Evolutionary conservation across 805 yeast genomes (phyloP), one percentile per base, ranked within the genome.

Genomic region (Candida caryicola): DNA sequence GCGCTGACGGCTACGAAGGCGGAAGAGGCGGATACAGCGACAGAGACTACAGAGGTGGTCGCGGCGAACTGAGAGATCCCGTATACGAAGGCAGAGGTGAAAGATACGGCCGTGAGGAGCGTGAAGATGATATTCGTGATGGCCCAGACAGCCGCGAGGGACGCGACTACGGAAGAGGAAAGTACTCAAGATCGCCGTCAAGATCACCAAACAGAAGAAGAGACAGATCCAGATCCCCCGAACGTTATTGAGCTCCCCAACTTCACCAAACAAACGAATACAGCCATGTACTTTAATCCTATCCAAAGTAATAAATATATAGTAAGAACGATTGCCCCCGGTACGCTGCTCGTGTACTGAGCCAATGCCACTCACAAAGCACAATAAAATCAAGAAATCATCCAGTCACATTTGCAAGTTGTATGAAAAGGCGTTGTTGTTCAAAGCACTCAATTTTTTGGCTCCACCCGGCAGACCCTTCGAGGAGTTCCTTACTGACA

Each of bases 131-230:
- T 16, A 43, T 6, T 14, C 17, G 45, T 36, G 37, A 40, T 12
- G 27, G 21, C 19, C 39, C 32, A n/a, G 34, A 33, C 13, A 17
- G 40, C 19, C 47, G 47, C 23, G 46, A 40, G 23, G 33, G 46
- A 15, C 37, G 41, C 23, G 45, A 40, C 14, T 47, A 46, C 34
- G 54, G 46, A 5, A 54, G 58, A 47, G 57, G 69, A 37, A 63
- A 60, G 16, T 55, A 63, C 41, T 62, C 69, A 33, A 57, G 71
- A 49, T 66, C 72, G 16, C 71, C 73, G 9, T 54, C 59, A 21
- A 54, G 59, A 27, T 45, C 46, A 7, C 49, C 49, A 6, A 26
- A 17, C 28, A 40, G 47, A 47, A 49, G 54, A 26, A 54, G 51
- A 41, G 42, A 41, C 6, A 44, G 49, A 42, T 28, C 43, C 31